phyloP scores from a whole-genome alignment of 768 basidiomycete genomes.

The Suillus subaureus region DNA sequence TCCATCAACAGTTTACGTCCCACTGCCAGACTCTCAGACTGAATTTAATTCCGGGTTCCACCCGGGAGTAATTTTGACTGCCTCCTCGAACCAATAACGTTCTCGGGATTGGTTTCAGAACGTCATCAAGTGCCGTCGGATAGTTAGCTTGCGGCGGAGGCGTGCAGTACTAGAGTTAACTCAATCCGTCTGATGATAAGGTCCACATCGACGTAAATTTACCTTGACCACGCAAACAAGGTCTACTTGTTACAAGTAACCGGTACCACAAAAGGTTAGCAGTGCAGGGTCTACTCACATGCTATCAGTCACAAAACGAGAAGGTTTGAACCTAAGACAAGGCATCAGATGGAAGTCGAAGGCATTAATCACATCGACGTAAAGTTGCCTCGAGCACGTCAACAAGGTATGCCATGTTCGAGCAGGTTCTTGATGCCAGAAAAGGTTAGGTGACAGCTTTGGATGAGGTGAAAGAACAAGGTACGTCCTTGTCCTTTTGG shows the following conservation, averaged over 20 bases:
- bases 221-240: conserved; percentile 18
- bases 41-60: too few relatives aligned
- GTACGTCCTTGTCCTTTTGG: too few relatives aligned
- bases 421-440: conserved; percentile 21
- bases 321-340: conserved; percentile 9
- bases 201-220: background rate
- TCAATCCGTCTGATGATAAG: background rate
- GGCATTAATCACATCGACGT: background rate
- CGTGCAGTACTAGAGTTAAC: background rate
- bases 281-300: conserved; percentile 15
- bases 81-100: too few relatives aligned
- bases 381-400: background rate
- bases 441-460: conserved; percentile 2
- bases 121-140: background rate
- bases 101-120: background rate
- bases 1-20: too few relatives aligned
- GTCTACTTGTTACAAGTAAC: conserved; percentile 14
- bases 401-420: conserved; percentile 26
- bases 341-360: background rate
- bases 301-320: conserved; percentile 21
- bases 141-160: background rate
- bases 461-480: too few relatives aligned
- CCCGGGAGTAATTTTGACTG: too few relatives aligned
- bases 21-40: too few relatives aligned
- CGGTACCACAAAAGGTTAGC: conserved; percentile 18